Base-by-base conservation (phyloP, 139 green algal genomes). In the Trebouxia sp. region DNA sequence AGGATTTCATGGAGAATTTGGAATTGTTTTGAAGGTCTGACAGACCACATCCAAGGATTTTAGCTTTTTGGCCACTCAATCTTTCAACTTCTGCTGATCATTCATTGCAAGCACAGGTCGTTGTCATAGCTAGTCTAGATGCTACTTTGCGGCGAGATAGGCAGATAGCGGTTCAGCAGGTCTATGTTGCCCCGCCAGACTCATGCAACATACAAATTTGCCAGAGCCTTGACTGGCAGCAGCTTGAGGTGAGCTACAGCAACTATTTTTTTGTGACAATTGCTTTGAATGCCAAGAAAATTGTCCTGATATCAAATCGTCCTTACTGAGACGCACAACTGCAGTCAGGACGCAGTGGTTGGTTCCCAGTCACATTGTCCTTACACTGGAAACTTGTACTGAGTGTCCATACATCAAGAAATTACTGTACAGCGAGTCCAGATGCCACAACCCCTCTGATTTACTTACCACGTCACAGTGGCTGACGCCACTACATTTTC, bases 231-330 rank as follows among this genome's bases (percentile, higher is more conserved):
- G 67, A 32, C n/a, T 41, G 32, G 12, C 28, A 51, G 26, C 41
- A 77, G 26, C 67, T 77, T 55, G 41, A 77, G 67, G 67, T 76
- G 38, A 35, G 15, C 11, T n/a, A n/a, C n/a, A n/a, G n/a, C n/a
- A n/a, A n/a, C n/a, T n/a, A n/a, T n/a, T n/a, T n/a, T n/a, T n/a
- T n/a, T 14, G 48, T 58, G 15, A 58, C 48, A 58, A 58, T 58
- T 17, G 17, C 48, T n/a, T 14, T 17, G 17, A 17, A 58, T 58
- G n/a, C n/a, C n/a, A n/a, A n/a, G n/a, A n/a, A n/a, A n/a, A n/a
- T n/a, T n/a, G n/a, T n/a, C n/a, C n/a, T n/a, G n/a, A n/a, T n/a
- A n/a, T n/a, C n/a, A n/a, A n/a, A n/a, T n/a, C n/a, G n/a, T n/a
- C n/a, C n/a, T n/a, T n/a, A n/a, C n/a, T n/a, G n/a, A n/a, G n/a